phyloP scores from a whole-genome alignment of 495 filamentous ascomycete genomes.

The Aspergillus nidulans region DNA sequence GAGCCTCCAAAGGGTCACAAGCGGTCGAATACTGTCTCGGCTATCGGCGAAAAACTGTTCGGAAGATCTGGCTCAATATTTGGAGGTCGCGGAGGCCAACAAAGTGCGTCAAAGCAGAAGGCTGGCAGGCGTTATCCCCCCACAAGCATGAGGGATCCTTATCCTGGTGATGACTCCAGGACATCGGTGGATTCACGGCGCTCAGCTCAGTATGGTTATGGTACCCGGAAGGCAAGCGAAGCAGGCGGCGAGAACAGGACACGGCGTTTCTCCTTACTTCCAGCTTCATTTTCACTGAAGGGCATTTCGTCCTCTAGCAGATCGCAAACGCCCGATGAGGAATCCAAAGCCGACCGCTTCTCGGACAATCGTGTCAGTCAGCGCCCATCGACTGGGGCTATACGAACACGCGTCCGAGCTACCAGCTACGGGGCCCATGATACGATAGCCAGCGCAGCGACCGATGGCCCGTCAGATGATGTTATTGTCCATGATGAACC shows the following conservation, averaged over 20 bases:
- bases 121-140: slow-evolving; percentile 60
- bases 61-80: slow-evolving; percentile 76
- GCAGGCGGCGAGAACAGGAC: slow-evolving; percentile 71
- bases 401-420: slow-evolving; percentile 25
- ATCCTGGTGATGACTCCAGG: slow-evolving; percentile 54
- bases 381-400: slow-evolving; percentile 34
- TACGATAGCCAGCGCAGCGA: slow-evolving; percentile 24
- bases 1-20: slow-evolving; percentile 70
- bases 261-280: slow-evolving; percentile 73
- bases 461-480: slow-evolving; percentile 33
- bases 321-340: slow-evolving; percentile 38
- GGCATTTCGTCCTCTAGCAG: slow-evolving; percentile 43
- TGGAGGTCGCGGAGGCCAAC: slow-evolving; percentile 49
- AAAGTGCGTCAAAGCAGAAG: slow-evolving; percentile 31
- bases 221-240: slow-evolving; percentile 74
- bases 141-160: slow-evolving; percentile 68
- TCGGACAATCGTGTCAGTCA: slow-evolving; percentile 24
- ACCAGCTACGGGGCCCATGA: slow-evolving; percentile 39
- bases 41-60: slow-evolving; percentile 73
- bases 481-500: slow-evolving; percentile 24
- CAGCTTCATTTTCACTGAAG: slow-evolving; percentile 64
- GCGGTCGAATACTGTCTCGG: slow-evolving; percentile 83
- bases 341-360: slow-evolving; percentile 26
- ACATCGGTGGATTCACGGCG: slow-evolving; percentile 77
- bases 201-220: slow-evolving; percentile 67